phyloP scores from a whole-genome alignment of 345 rosid species.

The Aquilaria yunnanensis region DNA sequence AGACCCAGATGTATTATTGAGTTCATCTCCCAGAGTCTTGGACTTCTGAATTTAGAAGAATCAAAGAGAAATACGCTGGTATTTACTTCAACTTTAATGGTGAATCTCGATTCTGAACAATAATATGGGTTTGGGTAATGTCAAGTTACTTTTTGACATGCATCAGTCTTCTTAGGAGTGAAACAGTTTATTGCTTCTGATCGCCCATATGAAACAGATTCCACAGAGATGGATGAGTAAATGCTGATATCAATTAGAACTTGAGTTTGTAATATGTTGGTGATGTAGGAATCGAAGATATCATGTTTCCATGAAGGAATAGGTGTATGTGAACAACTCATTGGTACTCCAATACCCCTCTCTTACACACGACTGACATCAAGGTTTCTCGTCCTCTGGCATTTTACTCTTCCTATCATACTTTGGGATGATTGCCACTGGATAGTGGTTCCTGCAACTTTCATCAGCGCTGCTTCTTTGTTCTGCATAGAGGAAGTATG shows the following conservation, averaged over 20 bases:
- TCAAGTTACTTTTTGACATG: background rate
- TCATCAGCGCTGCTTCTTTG: constrained; percentile 88
- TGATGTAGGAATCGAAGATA: constrained; percentile 61
- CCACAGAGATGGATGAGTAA: background rate
- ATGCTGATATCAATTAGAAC: too few species aligned
- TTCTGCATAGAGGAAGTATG: constrained; percentile 98
- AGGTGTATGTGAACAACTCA: constrained; percentile 74
- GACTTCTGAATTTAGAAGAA: constrained; percentile 50
- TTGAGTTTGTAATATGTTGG: background rate
- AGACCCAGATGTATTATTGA: constrained; percentile 75
- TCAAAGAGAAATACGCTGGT: constrained; percentile 60
- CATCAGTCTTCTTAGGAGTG: background rate
- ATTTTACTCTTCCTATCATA: constrained; percentile 82
- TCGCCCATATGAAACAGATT: background rate
- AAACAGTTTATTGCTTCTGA: background rate
- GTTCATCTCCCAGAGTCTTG: constrained; percentile 71
- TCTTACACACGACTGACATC: constrained; percentile 93
- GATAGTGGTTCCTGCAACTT: constrained; percentile 96
- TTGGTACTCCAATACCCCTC: constrained; percentile 88
- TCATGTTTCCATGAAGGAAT: constrained; percentile 84
- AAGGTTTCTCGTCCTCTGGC: constrained; percentile 95
- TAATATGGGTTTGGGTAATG: background rate
- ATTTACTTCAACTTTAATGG: constrained; percentile 17
- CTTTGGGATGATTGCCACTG: constrained; percentile 99
- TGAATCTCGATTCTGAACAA: constrained; percentile 2